A percentile compares a stretch with the other conserved stretches of the same genome.
phyloP scores from a whole-genome alignment of 1,284 basidiomycete genomes.

The Sphagnurus paluster region DNA sequence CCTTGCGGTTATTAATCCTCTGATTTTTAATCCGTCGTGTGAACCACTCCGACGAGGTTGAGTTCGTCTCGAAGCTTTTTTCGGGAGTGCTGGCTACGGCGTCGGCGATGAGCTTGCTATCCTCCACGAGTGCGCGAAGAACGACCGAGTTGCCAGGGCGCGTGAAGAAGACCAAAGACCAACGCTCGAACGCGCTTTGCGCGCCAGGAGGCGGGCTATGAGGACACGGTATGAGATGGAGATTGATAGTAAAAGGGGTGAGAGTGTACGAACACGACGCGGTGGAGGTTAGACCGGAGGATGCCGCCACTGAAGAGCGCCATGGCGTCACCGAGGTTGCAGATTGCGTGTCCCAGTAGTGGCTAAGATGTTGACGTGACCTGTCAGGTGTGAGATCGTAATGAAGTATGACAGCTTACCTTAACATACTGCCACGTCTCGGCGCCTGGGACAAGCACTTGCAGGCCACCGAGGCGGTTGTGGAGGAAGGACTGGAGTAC shows the following conservation, averaged over 20 bases:
- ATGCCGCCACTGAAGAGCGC: constrained; percentile 59
- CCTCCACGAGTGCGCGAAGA: constrained; percentile 48
- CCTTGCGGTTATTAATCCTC: constrained; percentile 42
- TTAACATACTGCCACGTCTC: constrained; percentile 71
- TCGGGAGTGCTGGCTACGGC: constrained; percentile 36
- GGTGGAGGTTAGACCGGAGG: constrained; percentile 56
- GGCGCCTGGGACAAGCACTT: constrained; percentile 63
- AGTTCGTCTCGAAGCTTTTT: constrained; percentile 34
- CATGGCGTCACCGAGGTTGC: constrained; percentile 63
- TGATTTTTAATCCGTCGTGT: constrained; percentile 42
- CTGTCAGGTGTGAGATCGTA: not conserved
- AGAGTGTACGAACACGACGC: constrained; percentile 28
- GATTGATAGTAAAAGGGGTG: not conserved
- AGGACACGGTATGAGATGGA: not conserved
- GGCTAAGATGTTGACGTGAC: constrained; percentile 39
- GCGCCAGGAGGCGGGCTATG: constrained; percentile 33
- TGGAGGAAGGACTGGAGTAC: constrained; percentile 57
- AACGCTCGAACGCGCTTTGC: constrained; percentile 49
- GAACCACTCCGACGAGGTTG: constrained; percentile 44
- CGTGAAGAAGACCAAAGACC: constrained; percentile 64
- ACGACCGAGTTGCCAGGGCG: constrained; percentile 54
- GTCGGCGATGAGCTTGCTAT: constrained; percentile 46
- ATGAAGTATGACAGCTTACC: constrained; percentile 29
- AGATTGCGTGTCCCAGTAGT: constrained; percentile 57
- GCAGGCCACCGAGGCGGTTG: constrained; percentile 71